phyloP scores from a whole-genome alignment of 2,329 filamentous ascomycete species.

The Fusarium sp. region DNA sequence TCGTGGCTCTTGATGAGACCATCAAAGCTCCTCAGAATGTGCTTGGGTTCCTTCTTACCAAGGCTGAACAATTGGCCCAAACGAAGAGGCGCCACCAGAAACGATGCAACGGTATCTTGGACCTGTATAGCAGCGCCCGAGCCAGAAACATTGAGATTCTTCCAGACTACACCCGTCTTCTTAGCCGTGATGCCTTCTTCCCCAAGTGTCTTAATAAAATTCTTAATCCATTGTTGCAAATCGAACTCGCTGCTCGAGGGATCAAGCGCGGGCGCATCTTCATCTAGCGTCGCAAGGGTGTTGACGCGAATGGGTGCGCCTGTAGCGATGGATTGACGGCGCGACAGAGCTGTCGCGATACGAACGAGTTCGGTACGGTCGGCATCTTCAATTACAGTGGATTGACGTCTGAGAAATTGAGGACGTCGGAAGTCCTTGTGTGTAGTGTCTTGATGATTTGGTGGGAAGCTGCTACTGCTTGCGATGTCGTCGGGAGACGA shows the following conservation, averaged over 20 bases:
- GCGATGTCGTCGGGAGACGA: neutral
- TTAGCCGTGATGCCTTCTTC: conserved; percentile 69
- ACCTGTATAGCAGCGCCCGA: conserved; percentile 77
- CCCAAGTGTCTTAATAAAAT: conserved; percentile 61
- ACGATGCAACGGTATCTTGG: conserved; percentile 76
- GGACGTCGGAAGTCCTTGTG: neutral
- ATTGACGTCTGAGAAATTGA: neutral
- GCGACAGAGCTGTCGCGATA: conserved; percentile 59
- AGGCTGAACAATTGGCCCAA: conserved; percentile 69
- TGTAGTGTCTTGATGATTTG: neutral
- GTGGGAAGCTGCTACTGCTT: neutral
- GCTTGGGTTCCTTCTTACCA: conserved; percentile 63
- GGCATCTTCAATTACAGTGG: conserved; percentile 51
- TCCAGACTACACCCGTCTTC: conserved; percentile 74
- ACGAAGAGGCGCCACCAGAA: conserved; percentile 71
- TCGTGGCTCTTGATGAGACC: conserved; percentile 76
- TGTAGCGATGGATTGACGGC: conserved; percentile 50
- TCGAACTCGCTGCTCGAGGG: conserved; percentile 59
- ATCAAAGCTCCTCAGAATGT: conserved; percentile 76
- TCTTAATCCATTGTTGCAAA: conserved; percentile 59
- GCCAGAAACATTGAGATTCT: conserved; percentile 76
- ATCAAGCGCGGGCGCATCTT: conserved; percentile 55
- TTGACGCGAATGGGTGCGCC: conserved; percentile 26
- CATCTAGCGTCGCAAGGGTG: conserved; percentile 44
- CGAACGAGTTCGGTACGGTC: conserved; percentile 57